Conservation (phyloP, 768 basidiomycete species). For the Hygrophorus russula region DNA sequence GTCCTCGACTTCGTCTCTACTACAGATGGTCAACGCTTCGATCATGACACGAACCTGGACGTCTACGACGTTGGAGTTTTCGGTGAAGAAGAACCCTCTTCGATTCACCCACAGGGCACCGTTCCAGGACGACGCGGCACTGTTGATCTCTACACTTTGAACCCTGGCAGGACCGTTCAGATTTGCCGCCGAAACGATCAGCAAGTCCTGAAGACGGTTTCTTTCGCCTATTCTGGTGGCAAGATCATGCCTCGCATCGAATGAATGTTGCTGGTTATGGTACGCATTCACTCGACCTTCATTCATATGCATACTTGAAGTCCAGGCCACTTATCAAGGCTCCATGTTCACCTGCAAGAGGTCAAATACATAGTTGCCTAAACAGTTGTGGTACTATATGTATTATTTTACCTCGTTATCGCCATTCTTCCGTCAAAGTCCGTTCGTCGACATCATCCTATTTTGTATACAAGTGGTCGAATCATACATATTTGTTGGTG, state of each 20-base stretch:
- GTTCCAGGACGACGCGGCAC: conserved; percentile 7
- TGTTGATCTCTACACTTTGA: conserved; percentile 9
- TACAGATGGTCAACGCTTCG: conserved; percentile 4
- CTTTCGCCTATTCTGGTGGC: conserved; percentile 7
- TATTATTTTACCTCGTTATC: too few relatives aligned
- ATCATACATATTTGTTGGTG: too few relatives aligned
- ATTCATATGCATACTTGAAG: too few relatives aligned
- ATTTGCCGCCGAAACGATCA: conserved; percentile 7
- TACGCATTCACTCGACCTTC: too few relatives aligned
- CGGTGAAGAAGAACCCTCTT: conserved; percentile 3
- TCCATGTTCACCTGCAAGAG: too few relatives aligned
- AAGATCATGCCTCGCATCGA: conserved; percentile 7
- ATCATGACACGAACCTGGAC: conserved; percentile 5
- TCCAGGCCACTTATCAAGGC: too few relatives aligned
- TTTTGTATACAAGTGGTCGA: too few relatives aligned
- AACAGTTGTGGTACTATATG: too few relatives aligned
- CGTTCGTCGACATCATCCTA: too few relatives aligned
- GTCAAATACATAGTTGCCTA: too few relatives aligned
- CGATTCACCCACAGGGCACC: conserved; percentile 8
- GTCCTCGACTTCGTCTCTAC: conserved; percentile 9
- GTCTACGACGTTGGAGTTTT: conserved; percentile 8
- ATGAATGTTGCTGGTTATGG: too few relatives aligned
- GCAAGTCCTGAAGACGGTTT: conserved; percentile 8
- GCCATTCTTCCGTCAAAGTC: too few relatives aligned
- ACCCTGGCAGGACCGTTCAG: conserved; percentile 7